Percentiles rank a stretch among this genome's conserved stretches.
Conservation (phyloP, 2,329 filamentous ascomycete genomes). For the Mariannaea sp. region DNA sequence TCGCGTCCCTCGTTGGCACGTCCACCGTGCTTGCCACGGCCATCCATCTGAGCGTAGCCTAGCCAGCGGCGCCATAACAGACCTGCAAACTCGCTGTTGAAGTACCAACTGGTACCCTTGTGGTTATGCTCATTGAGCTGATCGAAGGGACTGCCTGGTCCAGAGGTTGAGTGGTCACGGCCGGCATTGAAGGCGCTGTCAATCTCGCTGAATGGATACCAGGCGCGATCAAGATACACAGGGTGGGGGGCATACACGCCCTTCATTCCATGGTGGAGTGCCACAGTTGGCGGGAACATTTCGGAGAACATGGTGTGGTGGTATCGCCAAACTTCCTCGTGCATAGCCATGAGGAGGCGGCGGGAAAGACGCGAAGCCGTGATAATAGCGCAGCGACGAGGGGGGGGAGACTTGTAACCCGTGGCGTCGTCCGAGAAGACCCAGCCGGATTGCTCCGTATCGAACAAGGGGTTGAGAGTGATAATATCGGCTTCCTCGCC, state of each 20-base stretch:
- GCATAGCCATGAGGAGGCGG: constrained; percentile 71
- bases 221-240: constrained; percentile 76
- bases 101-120: constrained; percentile 83
- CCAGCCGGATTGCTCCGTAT: constrained; percentile 73
- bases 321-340: constrained; percentile 70
- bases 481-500: constrained; percentile 77
- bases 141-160: constrained; percentile 70
- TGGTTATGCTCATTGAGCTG: constrained; percentile 79
- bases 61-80: constrained; percentile 83
- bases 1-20: constrained; percentile 52
- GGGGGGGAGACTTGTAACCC: constrained; percentile 67
- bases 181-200: constrained; percentile 81
- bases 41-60: constrained; percentile 59
- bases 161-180: constrained; percentile 67
- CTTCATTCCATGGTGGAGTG: constrained; percentile 77
- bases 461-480: constrained; percentile 77
- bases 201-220: constrained; percentile 67
- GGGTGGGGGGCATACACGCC: constrained; percentile 82
- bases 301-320: constrained; percentile 77
- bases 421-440: constrained; percentile 72
- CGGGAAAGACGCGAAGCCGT: constrained; percentile 71
- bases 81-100: constrained; percentile 76
- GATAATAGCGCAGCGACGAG: constrained; percentile 72
- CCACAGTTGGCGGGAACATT: constrained; percentile 75
- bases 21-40: constrained; percentile 55